These are phyloP conservation scores for Dispira parvispora DNA, from an alignment of 192 early-diverging fungal genomes.

Conservation along the genomic window DNA sequence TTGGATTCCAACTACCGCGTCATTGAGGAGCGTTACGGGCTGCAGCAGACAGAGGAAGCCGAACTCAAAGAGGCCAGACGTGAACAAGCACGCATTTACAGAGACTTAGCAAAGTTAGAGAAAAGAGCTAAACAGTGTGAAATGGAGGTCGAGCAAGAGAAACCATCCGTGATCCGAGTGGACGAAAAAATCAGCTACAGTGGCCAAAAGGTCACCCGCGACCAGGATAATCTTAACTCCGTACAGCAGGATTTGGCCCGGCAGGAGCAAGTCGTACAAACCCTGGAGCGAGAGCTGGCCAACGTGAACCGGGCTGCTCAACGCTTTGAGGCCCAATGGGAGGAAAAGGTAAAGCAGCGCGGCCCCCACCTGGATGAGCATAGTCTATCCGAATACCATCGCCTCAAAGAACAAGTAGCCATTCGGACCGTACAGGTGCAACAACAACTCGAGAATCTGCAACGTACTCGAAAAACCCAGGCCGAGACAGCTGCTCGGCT, in stretches of 20 bases:
- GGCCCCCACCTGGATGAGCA: slow-evolving; percentile 21
- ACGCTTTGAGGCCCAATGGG: slow-evolving; percentile 31
- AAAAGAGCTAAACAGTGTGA: slow-evolving; percentile 52
- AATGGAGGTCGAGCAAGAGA: slow-evolving; percentile 50
- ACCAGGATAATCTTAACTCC: slow-evolving; percentile 36
- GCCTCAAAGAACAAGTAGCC: slow-evolving; percentile 52
- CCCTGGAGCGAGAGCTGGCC: slow-evolving; percentile 34
- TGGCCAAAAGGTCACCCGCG: slow-evolving; percentile 42
- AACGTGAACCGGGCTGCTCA: slow-evolving; percentile 32
- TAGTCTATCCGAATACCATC: slow-evolving; percentile 33
- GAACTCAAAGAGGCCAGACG: slow-evolving; percentile 45
- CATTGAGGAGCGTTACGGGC: slow-evolving; percentile 20
- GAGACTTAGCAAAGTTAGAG: slow-evolving; percentile 54
- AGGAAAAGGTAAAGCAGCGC: slow-evolving; percentile 16
- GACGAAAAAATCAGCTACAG: slow-evolving; percentile 62
- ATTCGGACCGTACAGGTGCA: slow-evolving; percentile 46
- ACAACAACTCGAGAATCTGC: slow-evolving; percentile 46
- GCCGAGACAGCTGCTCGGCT: slow-evolving; percentile 41
- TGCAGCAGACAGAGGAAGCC: slow-evolving; percentile 33
- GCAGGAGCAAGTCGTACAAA: slow-evolving; percentile 28
- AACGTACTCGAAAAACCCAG: slow-evolving; percentile 43
- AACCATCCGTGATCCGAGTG: slow-evolving; percentile 23
- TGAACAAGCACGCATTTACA: slow-evolving; percentile 53
- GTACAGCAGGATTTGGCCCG: slow-evolving; percentile 32
- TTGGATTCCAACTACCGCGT: slow-evolving; percentile 36